Percentiles rank a stretch among this genome's conserved stretches.
phyloP scores from a whole-genome alignment of 1,284 basidiomycete species.

The Pseudozyma hubeiensis region DNA sequence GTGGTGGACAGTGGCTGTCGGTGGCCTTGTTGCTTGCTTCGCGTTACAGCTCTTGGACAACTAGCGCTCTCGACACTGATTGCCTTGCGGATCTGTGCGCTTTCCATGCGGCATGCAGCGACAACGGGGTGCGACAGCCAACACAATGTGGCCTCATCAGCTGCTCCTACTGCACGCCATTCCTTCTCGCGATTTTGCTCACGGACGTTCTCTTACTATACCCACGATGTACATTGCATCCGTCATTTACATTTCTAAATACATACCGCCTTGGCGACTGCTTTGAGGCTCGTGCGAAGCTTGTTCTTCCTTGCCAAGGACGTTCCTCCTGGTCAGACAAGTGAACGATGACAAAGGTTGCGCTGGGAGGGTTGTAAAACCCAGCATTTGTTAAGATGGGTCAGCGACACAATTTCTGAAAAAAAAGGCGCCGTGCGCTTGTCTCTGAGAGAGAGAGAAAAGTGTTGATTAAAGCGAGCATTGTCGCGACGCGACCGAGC shows the following conservation, averaged over 20 bases:
- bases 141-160: no score
- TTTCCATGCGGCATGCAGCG: no score
- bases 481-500: constrained; percentile 28
- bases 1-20: constrained; percentile 23
- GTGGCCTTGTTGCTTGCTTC: constrained; percentile 22
- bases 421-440: not conserved
- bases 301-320: no score
- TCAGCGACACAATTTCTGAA: not conserved
- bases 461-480: constrained; percentile 5
- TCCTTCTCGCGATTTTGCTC: not conserved
- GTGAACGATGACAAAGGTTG: no score
- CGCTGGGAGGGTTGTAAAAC: no score
- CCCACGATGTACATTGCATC: constrained; percentile 17
- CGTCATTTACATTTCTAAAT: no score
- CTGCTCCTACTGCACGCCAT: no score
- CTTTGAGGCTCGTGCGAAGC: no score
- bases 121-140: no score
- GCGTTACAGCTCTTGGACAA: constrained; percentile 21
- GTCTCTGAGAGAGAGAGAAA: not conserved
- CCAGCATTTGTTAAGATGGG: not conserved
- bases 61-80: not conserved
- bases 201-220: constrained; percentile 19
- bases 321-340: no score
- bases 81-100: no score
- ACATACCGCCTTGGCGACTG: no score